Evolutionary conservation across 371 early-diverging fungal species (phyloP).

Genomic region (Rhizopus stolonifer): DNA sequence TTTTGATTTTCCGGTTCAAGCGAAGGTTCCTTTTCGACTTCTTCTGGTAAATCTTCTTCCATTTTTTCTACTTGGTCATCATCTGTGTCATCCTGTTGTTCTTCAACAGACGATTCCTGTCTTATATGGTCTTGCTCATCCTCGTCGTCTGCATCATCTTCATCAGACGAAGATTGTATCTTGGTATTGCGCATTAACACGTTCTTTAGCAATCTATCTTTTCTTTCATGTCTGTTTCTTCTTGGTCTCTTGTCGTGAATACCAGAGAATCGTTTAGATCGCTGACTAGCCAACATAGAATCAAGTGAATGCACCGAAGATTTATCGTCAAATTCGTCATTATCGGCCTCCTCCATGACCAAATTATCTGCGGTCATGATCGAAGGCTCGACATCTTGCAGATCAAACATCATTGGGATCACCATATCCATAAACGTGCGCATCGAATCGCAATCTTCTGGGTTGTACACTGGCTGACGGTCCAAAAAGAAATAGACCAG

Average conservation of each 20-base stretch:
- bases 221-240: constrained; percentile 7
- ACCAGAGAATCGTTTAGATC: background rate
- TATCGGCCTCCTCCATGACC: constrained; percentile 36
- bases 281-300: constrained; percentile 5
- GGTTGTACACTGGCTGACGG: constrained; percentile 46
- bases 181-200: constrained; percentile 21
- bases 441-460: constrained; percentile 69
- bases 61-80: constrained; percentile 15
- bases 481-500: constrained; percentile 58
- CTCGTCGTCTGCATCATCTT: constrained; percentile 10
- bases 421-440: constrained; percentile 70
- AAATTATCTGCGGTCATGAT: constrained; percentile 31
- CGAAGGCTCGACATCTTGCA: constrained; percentile 40
- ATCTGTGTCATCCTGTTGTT: constrained; percentile 12
- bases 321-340: constrained; percentile 26
- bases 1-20: constrained; percentile 26
- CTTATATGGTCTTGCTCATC: background rate
- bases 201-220: constrained; percentile 23
- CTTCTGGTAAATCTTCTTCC: constrained; percentile 19
- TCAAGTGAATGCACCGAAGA: constrained; percentile 20
- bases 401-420: constrained; percentile 71
- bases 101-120: constrained; percentile 6
- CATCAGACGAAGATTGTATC: constrained; percentile 5
- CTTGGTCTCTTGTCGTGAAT: background rate
- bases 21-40: background rate